Conservation (phyloP, 1,139 yeast genomes). For the Blastobotrys aristatus region DNA sequence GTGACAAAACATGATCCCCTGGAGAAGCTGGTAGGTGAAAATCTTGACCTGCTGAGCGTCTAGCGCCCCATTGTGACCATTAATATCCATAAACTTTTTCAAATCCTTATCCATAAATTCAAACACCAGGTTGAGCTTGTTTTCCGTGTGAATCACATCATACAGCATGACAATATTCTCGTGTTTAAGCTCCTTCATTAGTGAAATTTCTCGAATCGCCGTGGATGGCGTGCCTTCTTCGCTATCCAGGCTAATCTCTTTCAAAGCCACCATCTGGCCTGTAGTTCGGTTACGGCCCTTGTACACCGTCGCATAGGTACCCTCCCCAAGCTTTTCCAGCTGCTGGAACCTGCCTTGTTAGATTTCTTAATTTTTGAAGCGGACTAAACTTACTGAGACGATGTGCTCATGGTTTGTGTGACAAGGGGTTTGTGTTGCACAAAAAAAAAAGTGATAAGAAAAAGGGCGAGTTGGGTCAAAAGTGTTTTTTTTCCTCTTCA, state of each 20-base stretch:
- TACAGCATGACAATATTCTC: constrained; percentile 89
- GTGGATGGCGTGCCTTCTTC: constrained; percentile 99
- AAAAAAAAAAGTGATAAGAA: neutral
- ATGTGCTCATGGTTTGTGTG: constrained; percentile 3
- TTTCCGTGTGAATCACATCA: constrained; percentile 95
- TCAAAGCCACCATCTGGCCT: constrained; percentile 89
- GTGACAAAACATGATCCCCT: constrained; percentile 91
- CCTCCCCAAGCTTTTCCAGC: constrained; percentile 90
- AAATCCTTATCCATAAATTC: constrained; percentile 92
- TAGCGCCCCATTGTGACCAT: constrained; percentile 74
- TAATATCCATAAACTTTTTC: constrained; percentile 88
- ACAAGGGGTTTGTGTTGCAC: neutral
- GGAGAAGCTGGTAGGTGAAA: constrained; percentile 86
- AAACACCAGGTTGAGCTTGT: constrained; percentile 87
- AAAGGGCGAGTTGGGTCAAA: neutral
- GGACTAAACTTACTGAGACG: constrained; percentile 21
- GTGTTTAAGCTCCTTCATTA: constrained; percentile 93
- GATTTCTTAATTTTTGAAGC: no score
- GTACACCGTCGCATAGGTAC: constrained; percentile 97
- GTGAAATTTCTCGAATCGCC: constrained; percentile 91
- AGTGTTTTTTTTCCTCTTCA: neutral
- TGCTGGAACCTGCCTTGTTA: constrained; percentile 24
- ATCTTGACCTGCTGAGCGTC: constrained; percentile 77
- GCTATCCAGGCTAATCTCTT: constrained; percentile 89
- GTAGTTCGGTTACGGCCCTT: constrained; percentile 90